phyloP scores from a whole-genome alignment of 2,329 filamentous ascomycete species.

The Scleromitrula shiraiana region DNA sequence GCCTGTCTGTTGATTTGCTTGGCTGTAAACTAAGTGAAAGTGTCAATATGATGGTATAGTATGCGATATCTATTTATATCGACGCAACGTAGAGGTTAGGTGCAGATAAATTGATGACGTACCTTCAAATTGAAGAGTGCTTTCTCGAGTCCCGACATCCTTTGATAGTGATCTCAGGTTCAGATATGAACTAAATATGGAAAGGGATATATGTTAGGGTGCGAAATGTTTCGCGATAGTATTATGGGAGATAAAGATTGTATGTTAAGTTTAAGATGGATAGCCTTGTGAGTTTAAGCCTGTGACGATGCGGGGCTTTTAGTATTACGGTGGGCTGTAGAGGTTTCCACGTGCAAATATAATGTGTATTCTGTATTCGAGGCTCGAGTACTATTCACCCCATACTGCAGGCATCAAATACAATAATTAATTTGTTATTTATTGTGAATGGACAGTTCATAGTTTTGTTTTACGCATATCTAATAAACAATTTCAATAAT shows the following conservation, averaged over 20 bases:
- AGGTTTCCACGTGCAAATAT: too few relatives aligned
- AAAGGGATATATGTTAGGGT: neutral
- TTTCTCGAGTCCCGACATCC: conserved; percentile 57
- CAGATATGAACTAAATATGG: neutral
- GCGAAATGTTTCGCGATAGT: neutral
- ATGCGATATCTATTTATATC: neutral
- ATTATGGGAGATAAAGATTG: neutral
- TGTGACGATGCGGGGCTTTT: neutral
- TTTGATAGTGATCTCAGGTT: conserved; percentile 39
- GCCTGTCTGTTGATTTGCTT: conserved; percentile 57
- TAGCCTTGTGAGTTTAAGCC: neutral
- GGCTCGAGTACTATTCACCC: too few relatives aligned
- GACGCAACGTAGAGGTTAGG: neutral
- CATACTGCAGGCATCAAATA: too few relatives aligned
- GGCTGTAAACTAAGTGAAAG: conserved; percentile 42
- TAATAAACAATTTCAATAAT: too few relatives aligned
- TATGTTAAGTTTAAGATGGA: neutral
- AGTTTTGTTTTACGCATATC: too few relatives aligned
- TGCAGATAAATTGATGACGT: conserved; percentile 16
- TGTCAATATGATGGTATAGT: conserved; percentile 9
- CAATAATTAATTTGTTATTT: neutral
- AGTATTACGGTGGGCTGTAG: too few relatives aligned
- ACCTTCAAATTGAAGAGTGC: conserved; percentile 56
- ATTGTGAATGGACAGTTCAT: too few relatives aligned
- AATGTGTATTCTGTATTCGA: neutral